Conservation (phyloP, 495 filamentous ascomycete genomes). For the Melanomma pulvis-pyrius region DNA sequence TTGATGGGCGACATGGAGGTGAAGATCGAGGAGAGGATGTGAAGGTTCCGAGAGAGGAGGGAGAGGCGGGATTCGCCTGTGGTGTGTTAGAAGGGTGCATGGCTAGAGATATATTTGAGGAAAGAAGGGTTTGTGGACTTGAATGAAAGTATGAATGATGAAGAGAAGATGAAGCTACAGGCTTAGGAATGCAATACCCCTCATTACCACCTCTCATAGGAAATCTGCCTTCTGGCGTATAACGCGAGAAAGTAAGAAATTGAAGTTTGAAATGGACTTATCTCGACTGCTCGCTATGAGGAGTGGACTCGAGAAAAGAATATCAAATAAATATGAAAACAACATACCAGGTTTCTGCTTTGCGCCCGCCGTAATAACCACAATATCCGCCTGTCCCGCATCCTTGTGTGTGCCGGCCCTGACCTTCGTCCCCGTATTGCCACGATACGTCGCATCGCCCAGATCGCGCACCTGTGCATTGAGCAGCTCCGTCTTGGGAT, state of each 20-base stretch:
- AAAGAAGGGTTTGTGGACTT: background rate
- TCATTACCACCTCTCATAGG: no score
- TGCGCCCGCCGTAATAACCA: slow-evolving; percentile 53
- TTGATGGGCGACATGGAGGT: slow-evolving; percentile 47
- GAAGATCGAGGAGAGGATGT: slow-evolving; percentile 47
- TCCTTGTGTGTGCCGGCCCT: slow-evolving; percentile 47
- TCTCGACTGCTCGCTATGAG: no score
- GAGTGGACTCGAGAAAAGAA: no score
- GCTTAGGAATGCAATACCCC: no score
- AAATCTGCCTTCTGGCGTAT: no score
- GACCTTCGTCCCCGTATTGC: slow-evolving; percentile 42
- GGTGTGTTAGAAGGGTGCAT: background rate
- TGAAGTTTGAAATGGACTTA: no score
- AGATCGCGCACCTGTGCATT: slow-evolving; percentile 54
- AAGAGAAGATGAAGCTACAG: background rate
- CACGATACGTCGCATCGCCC: slow-evolving; percentile 47
- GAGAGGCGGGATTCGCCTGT: slow-evolving; percentile 49
- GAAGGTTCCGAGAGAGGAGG: slow-evolving; percentile 49
- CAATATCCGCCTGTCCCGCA: slow-evolving; percentile 50
- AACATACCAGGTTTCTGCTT: slow-evolving; percentile 41
- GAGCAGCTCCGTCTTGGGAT: slow-evolving; percentile 44
- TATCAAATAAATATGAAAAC: background rate
- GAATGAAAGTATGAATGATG: background rate
- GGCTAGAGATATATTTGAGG: background rate
- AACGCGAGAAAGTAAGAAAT: no score